phyloP scores from a whole-genome alignment of 371 early-diverging fungal species.

The Smittium mucronatum region DNA sequence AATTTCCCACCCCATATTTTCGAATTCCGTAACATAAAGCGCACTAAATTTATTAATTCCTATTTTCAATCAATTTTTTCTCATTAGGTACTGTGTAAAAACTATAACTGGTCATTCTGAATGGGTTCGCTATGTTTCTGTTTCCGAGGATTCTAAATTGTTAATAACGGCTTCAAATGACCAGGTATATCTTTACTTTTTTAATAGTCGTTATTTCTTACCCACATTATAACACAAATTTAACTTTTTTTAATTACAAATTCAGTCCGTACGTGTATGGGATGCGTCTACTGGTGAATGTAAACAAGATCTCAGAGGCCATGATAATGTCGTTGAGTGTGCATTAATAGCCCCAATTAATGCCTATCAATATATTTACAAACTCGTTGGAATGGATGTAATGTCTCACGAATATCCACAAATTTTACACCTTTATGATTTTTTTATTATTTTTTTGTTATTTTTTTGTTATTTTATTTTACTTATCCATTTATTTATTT shows the following conservation, averaged over 20 bases:
- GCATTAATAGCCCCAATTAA: slow-evolving; percentile 64
- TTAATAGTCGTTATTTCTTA: slow-evolving; percentile 16
- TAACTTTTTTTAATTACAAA: background rate
- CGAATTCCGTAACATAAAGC: too few relatives aligned
- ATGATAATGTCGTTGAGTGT: slow-evolving; percentile 89
- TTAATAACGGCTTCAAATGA: slow-evolving; percentile 71
- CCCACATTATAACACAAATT: background rate
- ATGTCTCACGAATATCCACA: background rate
- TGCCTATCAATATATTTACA: slow-evolving; percentile 49
- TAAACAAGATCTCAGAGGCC: slow-evolving; percentile 67
- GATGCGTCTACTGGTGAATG: slow-evolving; percentile 59
- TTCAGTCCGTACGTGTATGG: slow-evolving; percentile 73
- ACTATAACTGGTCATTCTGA: slow-evolving; percentile 68
- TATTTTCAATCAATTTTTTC: background rate
- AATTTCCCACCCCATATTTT: too few relatives aligned
- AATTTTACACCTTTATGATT: background rate
- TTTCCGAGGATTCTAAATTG: slow-evolving; percentile 54
- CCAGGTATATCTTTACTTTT: slow-evolving; percentile 29
- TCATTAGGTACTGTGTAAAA: slow-evolving; percentile 46
- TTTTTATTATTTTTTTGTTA: background rate
- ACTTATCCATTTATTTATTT: background rate
- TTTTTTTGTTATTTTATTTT: background rate
- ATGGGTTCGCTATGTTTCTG: slow-evolving; percentile 68
- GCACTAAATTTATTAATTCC: too few relatives aligned
- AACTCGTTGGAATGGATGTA: slow-evolving; percentile 44